Percentiles rank a stretch among this genome's conserved stretches.
Conservation (phyloP, 306 rosid species). For the Pterocarpus santalinus region DNA sequence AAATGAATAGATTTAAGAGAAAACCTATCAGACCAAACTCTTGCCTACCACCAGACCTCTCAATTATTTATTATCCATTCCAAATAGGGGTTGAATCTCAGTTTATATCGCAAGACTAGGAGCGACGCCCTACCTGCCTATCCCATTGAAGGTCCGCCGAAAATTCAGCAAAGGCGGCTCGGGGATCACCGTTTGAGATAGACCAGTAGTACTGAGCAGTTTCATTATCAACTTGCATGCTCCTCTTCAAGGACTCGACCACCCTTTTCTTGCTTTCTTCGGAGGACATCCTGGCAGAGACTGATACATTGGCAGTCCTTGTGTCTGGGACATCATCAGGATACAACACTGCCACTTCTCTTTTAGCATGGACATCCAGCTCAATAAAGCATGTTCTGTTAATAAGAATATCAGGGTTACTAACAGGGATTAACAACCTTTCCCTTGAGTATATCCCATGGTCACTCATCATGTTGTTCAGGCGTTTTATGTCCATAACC, state of each 20-base stretch:
- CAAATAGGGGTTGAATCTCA: slow-evolving; percentile 12
- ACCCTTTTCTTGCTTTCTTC: slow-evolving; percentile 73
- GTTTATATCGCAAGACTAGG: slow-evolving; percentile 39
- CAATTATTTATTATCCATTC: slow-evolving; percentile 32
- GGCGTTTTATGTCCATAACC: slow-evolving; percentile 87
- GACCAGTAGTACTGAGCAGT: slow-evolving; percentile 89
- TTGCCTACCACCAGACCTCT: slow-evolving; percentile 11
- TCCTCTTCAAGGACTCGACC: slow-evolving; percentile 78
- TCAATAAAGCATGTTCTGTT: slow-evolving; percentile 79
- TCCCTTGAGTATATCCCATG: slow-evolving; percentile 96
- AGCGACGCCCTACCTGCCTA: slow-evolving; percentile 57
- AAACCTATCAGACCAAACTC: slow-evolving; percentile 35
- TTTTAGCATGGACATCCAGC: slow-evolving; percentile 77
- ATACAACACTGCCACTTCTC: slow-evolving; percentile 93
- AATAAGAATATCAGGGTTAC: slow-evolving; percentile 66
- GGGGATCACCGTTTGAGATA: slow-evolving; percentile 85
- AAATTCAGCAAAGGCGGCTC: slow-evolving; percentile 85
- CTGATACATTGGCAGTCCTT: slow-evolving; percentile 37
- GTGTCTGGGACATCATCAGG: slow-evolving; percentile 65
- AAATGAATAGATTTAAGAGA: slow-evolving; percentile 24
- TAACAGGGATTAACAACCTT: slow-evolving; percentile 84
- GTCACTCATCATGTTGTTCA: slow-evolving; percentile 98
- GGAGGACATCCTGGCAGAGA: slow-evolving; percentile 48
- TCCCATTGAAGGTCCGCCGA: slow-evolving; percentile 88
- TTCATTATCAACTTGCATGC: slow-evolving; percentile 91